Evolutionary conservation across 257 asterid genomes (phyloP), one percentile per base, ranked within the genome.

Genomic region (Prunella vulgaris): DNA sequence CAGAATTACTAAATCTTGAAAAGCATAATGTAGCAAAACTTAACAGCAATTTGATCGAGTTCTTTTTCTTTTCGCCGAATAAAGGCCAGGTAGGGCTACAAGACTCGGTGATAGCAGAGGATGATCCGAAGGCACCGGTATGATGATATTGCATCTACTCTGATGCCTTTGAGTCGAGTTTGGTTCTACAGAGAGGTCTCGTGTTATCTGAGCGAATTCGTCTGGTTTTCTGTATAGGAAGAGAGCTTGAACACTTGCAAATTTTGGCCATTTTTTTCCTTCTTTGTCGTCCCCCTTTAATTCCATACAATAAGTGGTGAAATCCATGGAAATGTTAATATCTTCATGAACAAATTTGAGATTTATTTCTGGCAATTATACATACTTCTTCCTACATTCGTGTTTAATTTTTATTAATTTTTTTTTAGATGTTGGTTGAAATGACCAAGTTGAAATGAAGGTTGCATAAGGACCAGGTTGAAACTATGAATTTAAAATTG

Each of bases 61-160:
- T 44, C n/a, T 44, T 14, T 44, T 10, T 12, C 37, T 52, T 8
- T 44, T 65, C 42, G 56, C 9, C 7, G 21, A 22, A 64, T 74
- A 79, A 91, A 90, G 97, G 91, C 1, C 84, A 77, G 37, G 79
- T 90, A 57, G 93, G 84, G 54, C 61, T 90, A 60, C 88, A 80
- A 10, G 97, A 86, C 60, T 79, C 74, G 22, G 83, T 83, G 17
- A 83, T 83, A 53, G 82, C 86, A 5, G 93, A 90, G 78, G 97
- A 90, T 21, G 85, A 83, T 14, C 81, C 80, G 20, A 84, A 77
- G 74, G 71, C 77, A 60, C 62, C 65, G 14, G 32, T 54, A 62
- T 51, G 24, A 25, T n/a, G 60, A 6, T 13, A 12, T 18, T 7
- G 21, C 18, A n/a, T 33, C 27, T 15, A 62, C 17, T 20, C 25